Conservation (phyloP, 2,329 filamentous ascomycete species). For the Fusarium sp. region DNA sequence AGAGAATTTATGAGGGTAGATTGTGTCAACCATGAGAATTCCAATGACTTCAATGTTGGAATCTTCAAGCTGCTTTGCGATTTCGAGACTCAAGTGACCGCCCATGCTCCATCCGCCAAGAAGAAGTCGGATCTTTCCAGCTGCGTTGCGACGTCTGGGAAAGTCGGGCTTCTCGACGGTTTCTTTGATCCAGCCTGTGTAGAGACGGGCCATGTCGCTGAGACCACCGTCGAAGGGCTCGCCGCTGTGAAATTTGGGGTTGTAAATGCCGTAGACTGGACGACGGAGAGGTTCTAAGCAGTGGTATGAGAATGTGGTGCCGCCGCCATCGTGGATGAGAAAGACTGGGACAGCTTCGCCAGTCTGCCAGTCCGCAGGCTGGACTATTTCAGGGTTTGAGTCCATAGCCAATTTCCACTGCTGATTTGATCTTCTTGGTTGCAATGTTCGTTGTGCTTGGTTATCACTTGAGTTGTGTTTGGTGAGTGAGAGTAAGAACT, state of each 20-base stretch:
- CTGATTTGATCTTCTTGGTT: neutral
- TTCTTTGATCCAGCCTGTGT: constrained; percentile 57
- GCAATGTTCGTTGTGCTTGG: neutral
- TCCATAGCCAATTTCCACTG: constrained; percentile 25
- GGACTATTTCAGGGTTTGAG: constrained; percentile 47
- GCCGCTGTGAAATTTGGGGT: constrained; percentile 61
- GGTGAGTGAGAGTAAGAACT: neutral
- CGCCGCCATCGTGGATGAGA: constrained; percentile 69
- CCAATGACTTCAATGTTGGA: constrained; percentile 55
- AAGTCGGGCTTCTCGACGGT: constrained; percentile 47
- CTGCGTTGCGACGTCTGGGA: constrained; percentile 37
- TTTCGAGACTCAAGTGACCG: constrained; percentile 61
- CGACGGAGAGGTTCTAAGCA: constrained; percentile 61
- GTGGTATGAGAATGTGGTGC: constrained; percentile 67
- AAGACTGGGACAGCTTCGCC: constrained; percentile 57
- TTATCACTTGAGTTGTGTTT: neutral
- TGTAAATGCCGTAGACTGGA: constrained; percentile 63
- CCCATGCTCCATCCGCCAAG: constrained; percentile 68
- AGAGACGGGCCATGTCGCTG: constrained; percentile 63
- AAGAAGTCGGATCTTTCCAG: constrained; percentile 53
- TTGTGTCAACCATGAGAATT: constrained; percentile 63
- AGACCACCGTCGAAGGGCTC: constrained; percentile 62
- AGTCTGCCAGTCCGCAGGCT: constrained; percentile 47
- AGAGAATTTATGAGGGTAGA: constrained; percentile 48
- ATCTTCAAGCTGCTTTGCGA: constrained; percentile 57